Percentiles rank a stretch among this genome's conserved stretches.
phyloP scores from a whole-genome alignment of 257 asterid species.

The Petunia secreta region DNA sequence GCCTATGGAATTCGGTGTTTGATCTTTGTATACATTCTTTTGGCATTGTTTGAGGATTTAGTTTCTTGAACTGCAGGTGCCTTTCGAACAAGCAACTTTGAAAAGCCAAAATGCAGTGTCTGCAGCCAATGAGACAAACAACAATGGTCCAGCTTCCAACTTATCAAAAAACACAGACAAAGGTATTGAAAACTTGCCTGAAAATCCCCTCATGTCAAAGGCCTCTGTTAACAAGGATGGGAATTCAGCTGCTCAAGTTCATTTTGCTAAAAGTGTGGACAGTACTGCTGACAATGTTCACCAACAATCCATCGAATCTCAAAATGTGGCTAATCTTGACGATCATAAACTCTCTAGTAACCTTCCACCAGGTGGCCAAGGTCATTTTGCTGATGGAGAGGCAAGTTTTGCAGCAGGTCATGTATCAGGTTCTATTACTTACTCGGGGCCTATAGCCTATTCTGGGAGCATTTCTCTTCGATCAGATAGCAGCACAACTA shows the following conservation, averaged over 20 bases:
- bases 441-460: conserved; percentile 66
- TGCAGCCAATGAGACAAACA: conserved; percentile 40
- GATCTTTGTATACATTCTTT: background rate
- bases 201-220: conserved; percentile 2
- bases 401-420: conserved; percentile 69
- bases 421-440: conserved; percentile 48
- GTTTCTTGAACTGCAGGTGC: conserved; percentile 40
- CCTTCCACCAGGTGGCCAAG: conserved; percentile 34
- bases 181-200: conserved; percentile 25
- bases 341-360: conserved; percentile 27
- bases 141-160: conserved; percentile 36
- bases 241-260: conserved; percentile 26
- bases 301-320: conserved; percentile 28
- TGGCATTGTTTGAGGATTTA: background rate
- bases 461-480: conserved; percentile 85
- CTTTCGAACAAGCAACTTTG: conserved; percentile 40
- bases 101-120: conserved; percentile 34
- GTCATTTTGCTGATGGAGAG: conserved; percentile 62
- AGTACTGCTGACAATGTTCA: conserved; percentile 27
- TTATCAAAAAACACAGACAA: conserved; percentile 26
- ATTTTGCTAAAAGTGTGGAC: background rate
- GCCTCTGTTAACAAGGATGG: background rate
- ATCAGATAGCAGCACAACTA: conserved; percentile 90
- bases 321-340: conserved; percentile 27
- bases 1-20: background rate